A percentile compares a stretch with the other conserved stretches of the same genome.
phyloP scores from a whole-genome alignment of 1,139 yeast species.

The Kodamaea ohmeri region DNA sequence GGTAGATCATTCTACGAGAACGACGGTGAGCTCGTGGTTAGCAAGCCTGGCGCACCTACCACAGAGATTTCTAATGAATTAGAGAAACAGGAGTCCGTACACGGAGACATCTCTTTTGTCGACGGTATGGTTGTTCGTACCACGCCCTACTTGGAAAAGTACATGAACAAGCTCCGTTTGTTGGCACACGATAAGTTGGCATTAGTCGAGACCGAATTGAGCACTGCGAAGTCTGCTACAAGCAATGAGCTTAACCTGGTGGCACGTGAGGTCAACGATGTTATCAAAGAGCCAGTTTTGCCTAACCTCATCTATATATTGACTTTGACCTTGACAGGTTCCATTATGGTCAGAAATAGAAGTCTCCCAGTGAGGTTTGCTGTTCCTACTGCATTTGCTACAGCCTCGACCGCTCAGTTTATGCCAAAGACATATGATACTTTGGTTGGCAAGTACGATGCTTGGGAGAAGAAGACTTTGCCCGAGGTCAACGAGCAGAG shows the following conservation, averaged over 20 bases:
- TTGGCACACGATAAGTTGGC: conserved; percentile 37
- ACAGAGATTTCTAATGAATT: conserved; percentile 35
- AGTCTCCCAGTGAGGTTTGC: conserved; percentile 48
- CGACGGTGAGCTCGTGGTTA: conserved; percentile 40
- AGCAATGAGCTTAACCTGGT: conserved; percentile 37
- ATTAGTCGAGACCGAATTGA: conserved; percentile 39
- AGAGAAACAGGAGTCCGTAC: conserved; percentile 37
- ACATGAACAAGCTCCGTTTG: conserved; percentile 37
- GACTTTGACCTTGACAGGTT: conserved; percentile 55
- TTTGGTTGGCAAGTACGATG: conserved; percentile 14
- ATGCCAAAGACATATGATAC: conserved; percentile 36
- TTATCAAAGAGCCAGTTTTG: conserved; percentile 45
- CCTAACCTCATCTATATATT: conserved; percentile 55
- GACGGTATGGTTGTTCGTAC: conserved; percentile 55
- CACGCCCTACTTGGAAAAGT: conserved; percentile 44
- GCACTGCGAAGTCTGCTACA: conserved; percentile 45
- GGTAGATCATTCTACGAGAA: conserved; percentile 50
- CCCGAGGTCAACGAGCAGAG: conserved; percentile 16
- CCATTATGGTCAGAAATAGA: conserved; percentile 49
- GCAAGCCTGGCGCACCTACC: conserved; percentile 47
- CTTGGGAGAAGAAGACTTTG: conserved; percentile 13
- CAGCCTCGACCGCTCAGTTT: conserved; percentile 35
- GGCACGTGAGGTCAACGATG: conserved; percentile 22
- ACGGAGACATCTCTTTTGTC: conserved; percentile 41
- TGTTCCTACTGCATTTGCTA: conserved; percentile 50